phyloP scores from a whole-genome alignment of 768 basidiomycete genomes.

The Ramaria sp. region DNA sequence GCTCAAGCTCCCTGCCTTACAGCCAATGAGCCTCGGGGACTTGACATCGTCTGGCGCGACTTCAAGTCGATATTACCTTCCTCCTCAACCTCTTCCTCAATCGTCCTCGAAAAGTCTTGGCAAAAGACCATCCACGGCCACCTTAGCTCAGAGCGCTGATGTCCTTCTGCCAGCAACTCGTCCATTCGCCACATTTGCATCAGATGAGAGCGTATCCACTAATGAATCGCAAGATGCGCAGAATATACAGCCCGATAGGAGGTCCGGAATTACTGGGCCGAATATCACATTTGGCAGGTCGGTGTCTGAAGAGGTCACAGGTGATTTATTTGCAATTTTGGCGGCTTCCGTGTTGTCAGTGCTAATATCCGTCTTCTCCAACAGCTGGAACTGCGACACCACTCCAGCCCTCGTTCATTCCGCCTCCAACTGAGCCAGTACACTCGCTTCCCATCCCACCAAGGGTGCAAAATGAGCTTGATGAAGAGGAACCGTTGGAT shows the following conservation, averaged over 20 bases:
- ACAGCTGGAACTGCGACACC: not conserved
- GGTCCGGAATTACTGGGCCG: not conserved
- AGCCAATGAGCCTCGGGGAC: constrained; percentile 2
- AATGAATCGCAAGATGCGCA: not conserved
- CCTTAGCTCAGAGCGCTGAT: constrained; percentile 4
- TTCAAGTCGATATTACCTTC: constrained; percentile 1
- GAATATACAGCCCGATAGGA: not conserved
- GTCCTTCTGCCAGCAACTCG: constrained; percentile 1
- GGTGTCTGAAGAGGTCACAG: not conserved
- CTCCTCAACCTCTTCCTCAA: not conserved
- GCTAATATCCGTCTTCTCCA: not conserved
- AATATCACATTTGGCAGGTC: not conserved
- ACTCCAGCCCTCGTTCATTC: not conserved
- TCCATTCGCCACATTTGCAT: not conserved
- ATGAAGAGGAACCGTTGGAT: constrained; percentile 26
- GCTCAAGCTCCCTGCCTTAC: constrained; percentile 2
- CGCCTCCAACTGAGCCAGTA: not conserved
- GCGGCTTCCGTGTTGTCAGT: not conserved
- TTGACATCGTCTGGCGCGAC: not conserved
- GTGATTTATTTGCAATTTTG: not conserved
- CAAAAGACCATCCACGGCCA: constrained; percentile 9
- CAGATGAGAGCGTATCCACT: not conserved
- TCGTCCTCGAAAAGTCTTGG: not conserved
- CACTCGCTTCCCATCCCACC: not conserved
- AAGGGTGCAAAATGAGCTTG: not conserved